Conservation (phyloP, 2,329 filamentous ascomycete species). For the Aspergillus fructus region DNA sequence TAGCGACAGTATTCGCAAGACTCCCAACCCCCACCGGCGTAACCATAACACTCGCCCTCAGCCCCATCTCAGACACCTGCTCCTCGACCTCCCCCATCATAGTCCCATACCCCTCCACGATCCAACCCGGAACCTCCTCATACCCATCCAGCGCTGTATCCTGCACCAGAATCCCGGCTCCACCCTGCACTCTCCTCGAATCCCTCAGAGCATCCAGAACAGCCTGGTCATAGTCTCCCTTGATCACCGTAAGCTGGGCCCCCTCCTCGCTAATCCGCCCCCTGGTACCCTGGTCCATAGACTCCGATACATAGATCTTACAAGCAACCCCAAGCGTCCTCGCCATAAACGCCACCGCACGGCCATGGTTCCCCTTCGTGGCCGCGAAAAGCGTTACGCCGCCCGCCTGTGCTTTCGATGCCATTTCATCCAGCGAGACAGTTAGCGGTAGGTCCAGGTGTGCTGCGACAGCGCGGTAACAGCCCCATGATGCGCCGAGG, state of each 20-base stretch:
- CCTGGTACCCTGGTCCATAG: conserved; percentile 56
- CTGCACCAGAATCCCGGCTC: conserved; percentile 58
- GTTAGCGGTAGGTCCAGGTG: conserved; percentile 46
- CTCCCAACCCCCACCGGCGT: conserved; percentile 72
- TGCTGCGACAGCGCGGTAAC: conserved; percentile 56
- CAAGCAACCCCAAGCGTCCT: conserved; percentile 55
- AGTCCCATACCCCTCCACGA: conserved; percentile 74
- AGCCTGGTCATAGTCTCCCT: conserved; percentile 65
- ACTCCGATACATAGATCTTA: conserved; percentile 62
- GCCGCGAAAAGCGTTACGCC: conserved; percentile 58
- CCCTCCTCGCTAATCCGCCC: conserved; percentile 62
- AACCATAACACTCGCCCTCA: conserved; percentile 53
- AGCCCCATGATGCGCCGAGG: conserved; percentile 73
- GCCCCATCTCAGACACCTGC: conserved; percentile 51
- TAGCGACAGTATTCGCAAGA: conserved; percentile 67
- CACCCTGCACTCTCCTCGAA: conserved; percentile 28
- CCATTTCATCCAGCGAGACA: conserved; percentile 47
- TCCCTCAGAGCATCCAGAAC: conserved; percentile 52
- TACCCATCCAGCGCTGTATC: conserved; percentile 69
- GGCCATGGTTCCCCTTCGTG: conserved; percentile 75
- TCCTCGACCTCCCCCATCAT: conserved; percentile 68
- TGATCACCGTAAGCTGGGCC: conserved; percentile 55
- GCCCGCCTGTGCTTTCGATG: conserved; percentile 27
- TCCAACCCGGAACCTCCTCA: conserved; percentile 67
- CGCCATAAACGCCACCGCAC: conserved; percentile 70